Base-by-base conservation (phyloP, 495 filamentous ascomycete species). In the Neurospora sp. region DNA sequence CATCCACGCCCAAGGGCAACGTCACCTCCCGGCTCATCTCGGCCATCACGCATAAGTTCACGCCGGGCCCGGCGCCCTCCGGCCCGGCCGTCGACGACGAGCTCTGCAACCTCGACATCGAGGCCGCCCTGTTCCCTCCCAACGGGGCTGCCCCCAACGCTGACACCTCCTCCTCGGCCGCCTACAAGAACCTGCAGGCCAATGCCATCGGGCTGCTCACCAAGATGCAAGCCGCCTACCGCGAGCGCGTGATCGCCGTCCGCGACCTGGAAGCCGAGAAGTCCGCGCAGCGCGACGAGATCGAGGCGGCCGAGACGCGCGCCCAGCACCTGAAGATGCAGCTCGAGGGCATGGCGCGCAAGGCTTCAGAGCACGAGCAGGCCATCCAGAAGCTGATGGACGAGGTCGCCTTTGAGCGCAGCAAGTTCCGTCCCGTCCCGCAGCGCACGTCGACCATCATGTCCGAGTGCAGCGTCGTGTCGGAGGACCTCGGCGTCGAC, bases 321-420 rank as follows among this genome's bases (percentile, higher is more conserved):
- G 84, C 87, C 14, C 81, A 83, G 40, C 86, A 91, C 74, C 83
- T 94, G 35, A 92, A 91, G 80, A 83, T 85, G 70, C 93, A 97
- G 80, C 83, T 97, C 8, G 91, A 94, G 78, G 89, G 88, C 42
- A 90, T 95, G 89, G 89, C 92, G 1, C 84, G 82, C n/a, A 87
- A 89, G 74, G 89, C 89, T 0, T 79, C 83, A 0, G 87, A 90
- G 75, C 90, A 92, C 74, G 90, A 94, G 75, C 78, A 81, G 69
- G 86, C 83, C 65, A 90, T 93, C 87, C 83, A 84, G 77, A 82
- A 82, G 68, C 84, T 94, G 74, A 87, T 88, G 2, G 86, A 87
- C 14, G 89, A 93, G 73, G 79, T 95, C 6, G 86, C 85, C 22
- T 80, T 84, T 1, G 92, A 94, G 77, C 86, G 86, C 75, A 82